These are phyloP conservation scores for Coemansia sp. DNA, from an alignment of 192 early-diverging fungal species.

Conservation along the genomic window DNA sequence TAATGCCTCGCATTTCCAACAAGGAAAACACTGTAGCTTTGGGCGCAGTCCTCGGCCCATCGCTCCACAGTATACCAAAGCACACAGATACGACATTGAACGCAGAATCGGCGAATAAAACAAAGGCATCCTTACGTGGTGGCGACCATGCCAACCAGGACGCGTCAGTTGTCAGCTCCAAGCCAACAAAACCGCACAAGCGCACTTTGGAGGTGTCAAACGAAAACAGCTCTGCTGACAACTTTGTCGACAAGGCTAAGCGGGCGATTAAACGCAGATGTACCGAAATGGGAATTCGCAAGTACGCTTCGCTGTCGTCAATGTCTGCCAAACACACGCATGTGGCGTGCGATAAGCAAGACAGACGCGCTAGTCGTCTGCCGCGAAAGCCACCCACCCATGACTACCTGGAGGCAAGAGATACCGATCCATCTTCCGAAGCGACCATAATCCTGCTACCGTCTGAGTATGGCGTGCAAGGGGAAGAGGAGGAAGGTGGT, in stretches of 20 bases:
- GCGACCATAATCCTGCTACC: conserved; percentile 43
- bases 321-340: conserved; percentile 27
- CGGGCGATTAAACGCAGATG: conserved; percentile 44
- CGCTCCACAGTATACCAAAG: not conserved
- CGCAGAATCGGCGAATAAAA: not conserved
- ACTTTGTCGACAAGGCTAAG: conserved; percentile 40
- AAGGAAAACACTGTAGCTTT: conserved; percentile 24
- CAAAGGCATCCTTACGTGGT: not conserved
- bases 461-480: conserved; percentile 18
- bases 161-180: not conserved
- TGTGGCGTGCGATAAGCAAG: conserved; percentile 4
- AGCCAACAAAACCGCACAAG: conserved; percentile 17
- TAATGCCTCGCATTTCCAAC: conserved; percentile 20
- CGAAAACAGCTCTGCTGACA: conserved; percentile 8
- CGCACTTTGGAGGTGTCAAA: conserved; percentile 19
- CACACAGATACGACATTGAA: not conserved
- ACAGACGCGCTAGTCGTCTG: not conserved
- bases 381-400: conserved; percentile 9
- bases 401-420: not conserved
- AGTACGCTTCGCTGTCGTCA: conserved; percentile 31
- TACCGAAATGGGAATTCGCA: conserved; percentile 46
- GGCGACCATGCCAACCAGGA: not conserved
- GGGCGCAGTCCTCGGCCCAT: not conserved
- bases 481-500: not conserved
- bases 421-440: conserved; percentile 34